These are phyloP conservation scores for Magnolia kwangsiensis DNA, from an alignment of 164 flowering plant species.

Conservation along the genomic window DNA sequence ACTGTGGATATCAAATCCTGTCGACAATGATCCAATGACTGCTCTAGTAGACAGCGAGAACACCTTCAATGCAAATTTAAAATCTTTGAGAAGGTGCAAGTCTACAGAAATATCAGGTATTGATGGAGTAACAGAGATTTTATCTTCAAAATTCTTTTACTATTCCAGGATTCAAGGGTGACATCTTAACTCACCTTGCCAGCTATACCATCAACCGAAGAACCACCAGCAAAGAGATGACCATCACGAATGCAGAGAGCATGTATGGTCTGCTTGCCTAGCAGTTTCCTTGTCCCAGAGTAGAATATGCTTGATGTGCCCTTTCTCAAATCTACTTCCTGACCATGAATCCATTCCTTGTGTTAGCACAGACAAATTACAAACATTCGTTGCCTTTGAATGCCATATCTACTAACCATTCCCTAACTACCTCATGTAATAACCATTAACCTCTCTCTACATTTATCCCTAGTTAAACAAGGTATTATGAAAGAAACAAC, in stretches of 20 bases:
- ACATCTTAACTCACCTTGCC: conserved; percentile 51
- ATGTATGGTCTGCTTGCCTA: conserved; percentile 60
- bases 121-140: neutral
- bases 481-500: neutral
- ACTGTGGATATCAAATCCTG: conserved; percentile 45
- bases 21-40: conserved; percentile 38
- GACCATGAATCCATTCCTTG: conserved; percentile 6
- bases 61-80: conserved; percentile 36
- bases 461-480: too few species aligned
- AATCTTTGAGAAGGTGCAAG: neutral
- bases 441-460: too few species aligned
- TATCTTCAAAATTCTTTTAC: neutral
- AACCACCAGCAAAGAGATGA: conserved; percentile 53
- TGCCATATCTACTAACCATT: neutral
- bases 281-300: conserved; percentile 54
- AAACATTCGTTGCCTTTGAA: too few species aligned
- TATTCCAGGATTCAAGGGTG: neutral
- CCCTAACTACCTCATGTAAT: neutral
- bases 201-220: conserved; percentile 66
- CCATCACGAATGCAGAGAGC: conserved; percentile 39
- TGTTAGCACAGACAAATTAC: neutral
- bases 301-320: conserved; percentile 44
- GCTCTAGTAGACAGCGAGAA: conserved; percentile 51
- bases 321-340: conserved; percentile 59
- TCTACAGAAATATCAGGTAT: neutral